phyloP scores from a whole-genome alignment of 2,329 filamentous ascomycete species.

The Diplodia corticola region DNA sequence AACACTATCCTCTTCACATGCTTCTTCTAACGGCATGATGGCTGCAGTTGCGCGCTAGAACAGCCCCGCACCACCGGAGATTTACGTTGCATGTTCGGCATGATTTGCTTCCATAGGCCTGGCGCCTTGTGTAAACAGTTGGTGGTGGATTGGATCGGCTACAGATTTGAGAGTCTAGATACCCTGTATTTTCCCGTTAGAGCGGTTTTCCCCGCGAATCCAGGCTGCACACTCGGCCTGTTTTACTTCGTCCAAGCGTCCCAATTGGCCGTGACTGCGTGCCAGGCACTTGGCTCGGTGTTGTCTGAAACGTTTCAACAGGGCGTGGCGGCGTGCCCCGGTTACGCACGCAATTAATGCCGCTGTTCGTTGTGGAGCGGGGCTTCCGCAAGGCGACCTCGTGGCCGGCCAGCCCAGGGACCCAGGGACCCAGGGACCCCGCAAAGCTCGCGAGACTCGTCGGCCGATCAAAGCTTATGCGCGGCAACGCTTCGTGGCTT shows the following conservation, averaged over 20 bases:
- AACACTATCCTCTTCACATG: slow-evolving; percentile 12
- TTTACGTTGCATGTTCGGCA: neutral
- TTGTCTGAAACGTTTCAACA: neutral
- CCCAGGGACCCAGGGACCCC: neutral
- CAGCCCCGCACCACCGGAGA: neutral
- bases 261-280: neutral
- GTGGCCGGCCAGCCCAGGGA: neutral
- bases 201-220: neutral
- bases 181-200: slow-evolving; percentile 15
- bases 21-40: slow-evolving; percentile 11
- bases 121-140: slow-evolving; percentile 4
- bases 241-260: neutral
- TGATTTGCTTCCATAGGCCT: neutral
- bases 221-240: neutral
- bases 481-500: neutral
- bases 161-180: slow-evolving; percentile 9
- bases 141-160: slow-evolving; percentile 7
- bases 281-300: neutral
- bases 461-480: slow-evolving; percentile 16
- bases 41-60: neutral
- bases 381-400: neutral
- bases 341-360: slow-evolving; percentile 5
- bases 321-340: neutral
- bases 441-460: neutral
- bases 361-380: neutral